These are phyloP conservation scores for Kalmusia sp. DNA, from an alignment of 2,329 filamentous ascomycete species.

Conservation along the genomic window DNA sequence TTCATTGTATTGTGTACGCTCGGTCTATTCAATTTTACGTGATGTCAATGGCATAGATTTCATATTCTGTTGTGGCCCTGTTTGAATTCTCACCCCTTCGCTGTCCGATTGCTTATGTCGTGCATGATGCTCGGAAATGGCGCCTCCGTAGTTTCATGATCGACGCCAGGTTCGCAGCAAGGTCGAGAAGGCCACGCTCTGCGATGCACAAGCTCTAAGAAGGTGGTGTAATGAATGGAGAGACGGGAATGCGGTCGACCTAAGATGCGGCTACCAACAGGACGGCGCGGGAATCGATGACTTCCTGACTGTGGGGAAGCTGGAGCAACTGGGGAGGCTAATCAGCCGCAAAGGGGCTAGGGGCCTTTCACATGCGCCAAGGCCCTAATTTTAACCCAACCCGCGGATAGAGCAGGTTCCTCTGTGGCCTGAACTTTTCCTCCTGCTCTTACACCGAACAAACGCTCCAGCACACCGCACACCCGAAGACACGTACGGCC, in stretches of 20 bases:
- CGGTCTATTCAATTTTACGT: no score
- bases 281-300: not conserved
- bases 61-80: no score
- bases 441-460: slow-evolving; percentile 11
- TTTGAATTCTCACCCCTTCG: no score
- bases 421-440: slow-evolving; percentile 16
- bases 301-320: slow-evolving; percentile 1
- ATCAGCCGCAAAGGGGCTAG: not conserved
- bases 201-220: not conserved
- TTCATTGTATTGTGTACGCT: no score
- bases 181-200: not conserved
- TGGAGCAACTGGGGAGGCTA: not conserved
- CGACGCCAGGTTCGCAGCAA: not conserved
- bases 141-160: slow-evolving; percentile 3
- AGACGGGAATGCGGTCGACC: not conserved
- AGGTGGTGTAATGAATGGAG: not conserved
- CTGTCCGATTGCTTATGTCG: slow-evolving; percentile 2
- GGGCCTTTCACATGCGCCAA: slow-evolving; percentile 1
- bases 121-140: slow-evolving; percentile 2
- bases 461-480: slow-evolving; percentile 27
- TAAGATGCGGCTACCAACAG: not conserved
- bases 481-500: slow-evolving; percentile 26
- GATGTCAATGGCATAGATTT: no score
- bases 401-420: slow-evolving; percentile 1
- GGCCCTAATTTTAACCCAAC: not conserved